Evolutionary conservation across 345 rosid species (phyloP).

Genomic region (Lepidium sativum): DNA sequence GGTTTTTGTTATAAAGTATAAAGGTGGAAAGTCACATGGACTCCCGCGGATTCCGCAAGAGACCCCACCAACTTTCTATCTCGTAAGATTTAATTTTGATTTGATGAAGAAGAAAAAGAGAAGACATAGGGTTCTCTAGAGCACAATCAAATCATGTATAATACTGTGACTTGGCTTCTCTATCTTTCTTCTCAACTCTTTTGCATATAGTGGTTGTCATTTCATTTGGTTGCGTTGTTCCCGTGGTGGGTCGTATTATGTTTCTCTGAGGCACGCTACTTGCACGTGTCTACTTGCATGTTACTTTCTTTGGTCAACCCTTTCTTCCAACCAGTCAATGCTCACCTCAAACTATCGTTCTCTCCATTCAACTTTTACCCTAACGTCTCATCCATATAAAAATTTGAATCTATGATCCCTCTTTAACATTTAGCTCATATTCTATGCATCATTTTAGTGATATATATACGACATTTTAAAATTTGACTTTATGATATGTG

Average conservation of each 20-base stretch:
- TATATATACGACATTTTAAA: too few relatives aligned
- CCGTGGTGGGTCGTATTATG: constrained; percentile 37
- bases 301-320: constrained; percentile 14
- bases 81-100: constrained; percentile 18
- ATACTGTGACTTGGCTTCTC: constrained; percentile 6
- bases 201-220: constrained; percentile 36
- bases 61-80: constrained; percentile 29
- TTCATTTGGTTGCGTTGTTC: constrained; percentile 25
- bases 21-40: constrained; percentile 58
- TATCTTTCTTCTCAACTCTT: constrained; percentile 13
- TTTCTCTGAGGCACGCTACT: constrained; percentile 8
- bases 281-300: constrained; percentile 15
- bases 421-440: too few relatives aligned
- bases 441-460: too few relatives aligned
- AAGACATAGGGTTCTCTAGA: constrained; percentile 24
- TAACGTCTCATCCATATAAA: neutral
- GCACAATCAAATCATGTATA: constrained; percentile 20
- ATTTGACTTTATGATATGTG: too few relatives aligned
- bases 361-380: neutral
- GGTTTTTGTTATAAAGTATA: constrained; percentile 10
- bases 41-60: constrained; percentile 65
- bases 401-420: too few relatives aligned
- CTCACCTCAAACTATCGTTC: neutral
- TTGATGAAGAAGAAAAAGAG: neutral
- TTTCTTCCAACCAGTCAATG: neutral